phyloP scores from a whole-genome alignment of 495 filamentous ascomycete genomes.

The Penicillium paradoxum region DNA sequence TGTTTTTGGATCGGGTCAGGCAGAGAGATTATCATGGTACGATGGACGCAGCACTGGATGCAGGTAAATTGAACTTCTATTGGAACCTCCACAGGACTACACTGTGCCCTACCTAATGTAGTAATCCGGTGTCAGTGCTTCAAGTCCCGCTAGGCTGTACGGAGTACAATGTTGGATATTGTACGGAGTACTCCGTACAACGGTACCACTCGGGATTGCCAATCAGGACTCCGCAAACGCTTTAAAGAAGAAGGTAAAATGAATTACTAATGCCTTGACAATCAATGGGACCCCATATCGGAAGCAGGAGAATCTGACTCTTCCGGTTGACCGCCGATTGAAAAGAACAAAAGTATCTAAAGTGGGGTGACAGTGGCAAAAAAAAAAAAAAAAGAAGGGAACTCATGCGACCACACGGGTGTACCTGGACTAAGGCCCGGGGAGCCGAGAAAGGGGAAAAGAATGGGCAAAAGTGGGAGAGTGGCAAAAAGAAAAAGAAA shows the following conservation, averaged over 20 bases:
- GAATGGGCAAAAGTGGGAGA: constrained; percentile 6
- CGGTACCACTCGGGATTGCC: too few relatives aligned
- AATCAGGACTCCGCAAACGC: too few relatives aligned
- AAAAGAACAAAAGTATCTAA: background rate
- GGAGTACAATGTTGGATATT: background rate
- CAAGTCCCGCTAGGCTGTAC: background rate
- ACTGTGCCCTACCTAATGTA: background rate
- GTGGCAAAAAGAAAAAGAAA: constrained; percentile 4
- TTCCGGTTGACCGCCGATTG: background rate
- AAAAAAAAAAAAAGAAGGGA: background rate
- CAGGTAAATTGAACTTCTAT: background rate
- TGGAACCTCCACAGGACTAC: background rate
- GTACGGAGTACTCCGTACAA: background rate
- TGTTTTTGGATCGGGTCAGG: background rate
- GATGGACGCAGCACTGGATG: background rate
- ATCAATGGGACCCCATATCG: background rate
- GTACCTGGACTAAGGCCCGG: constrained; percentile 8
- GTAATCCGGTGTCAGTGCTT: background rate
- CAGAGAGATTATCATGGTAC: background rate
- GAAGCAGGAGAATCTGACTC: constrained; percentile 3
- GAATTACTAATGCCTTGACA: background rate
- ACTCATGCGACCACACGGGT: constrained; percentile 3
- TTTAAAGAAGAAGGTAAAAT: background rate
- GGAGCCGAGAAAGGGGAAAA: constrained; percentile 7
- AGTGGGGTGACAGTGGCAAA: constrained; percentile 5